phyloP scores from a whole-genome alignment of 768 basidiomycete species.

The Postia placenta region DNA sequence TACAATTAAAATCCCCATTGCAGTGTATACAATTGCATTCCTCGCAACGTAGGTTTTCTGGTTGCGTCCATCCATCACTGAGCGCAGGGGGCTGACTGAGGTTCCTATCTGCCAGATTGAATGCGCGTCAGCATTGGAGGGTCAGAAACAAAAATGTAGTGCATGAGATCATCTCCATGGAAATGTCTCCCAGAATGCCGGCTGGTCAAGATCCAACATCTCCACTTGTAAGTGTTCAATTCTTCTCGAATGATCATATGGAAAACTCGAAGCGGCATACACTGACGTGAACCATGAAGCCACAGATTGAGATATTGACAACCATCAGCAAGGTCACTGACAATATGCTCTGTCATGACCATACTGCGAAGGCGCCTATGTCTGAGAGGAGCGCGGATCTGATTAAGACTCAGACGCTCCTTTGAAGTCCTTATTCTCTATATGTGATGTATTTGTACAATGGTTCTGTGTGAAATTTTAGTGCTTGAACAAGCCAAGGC shows the following conservation, averaged over 20 bases:
- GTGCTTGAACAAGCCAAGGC: no score
- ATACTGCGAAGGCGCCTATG: no score
- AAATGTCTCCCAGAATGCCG: not conserved
- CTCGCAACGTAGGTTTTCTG: constrained; percentile 7
- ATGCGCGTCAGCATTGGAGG: not conserved
- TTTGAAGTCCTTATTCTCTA: no score
- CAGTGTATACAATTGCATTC: constrained; percentile 15
- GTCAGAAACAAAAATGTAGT: not conserved
- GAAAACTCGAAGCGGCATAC: not conserved
- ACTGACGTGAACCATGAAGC: not conserved
- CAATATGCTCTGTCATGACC: not conserved
- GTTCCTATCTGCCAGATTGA: not conserved
- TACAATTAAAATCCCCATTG: not conserved
- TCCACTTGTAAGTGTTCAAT: not conserved
- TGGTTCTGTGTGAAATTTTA: no score
- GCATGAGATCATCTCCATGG: not conserved
- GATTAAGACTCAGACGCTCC: no score
- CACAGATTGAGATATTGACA: not conserved
- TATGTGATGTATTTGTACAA: no score
- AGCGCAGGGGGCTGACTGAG: not conserved
- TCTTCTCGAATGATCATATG: not conserved
- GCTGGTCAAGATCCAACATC: not conserved
- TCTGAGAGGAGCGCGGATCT: no score
- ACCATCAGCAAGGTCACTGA: not conserved
- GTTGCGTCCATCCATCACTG: no score